A percentile compares a stretch with the other conserved stretches of the same genome.
phyloP scores from a whole-genome alignment of 768 basidiomycete species.

The Leucosporidium scottii region DNA sequence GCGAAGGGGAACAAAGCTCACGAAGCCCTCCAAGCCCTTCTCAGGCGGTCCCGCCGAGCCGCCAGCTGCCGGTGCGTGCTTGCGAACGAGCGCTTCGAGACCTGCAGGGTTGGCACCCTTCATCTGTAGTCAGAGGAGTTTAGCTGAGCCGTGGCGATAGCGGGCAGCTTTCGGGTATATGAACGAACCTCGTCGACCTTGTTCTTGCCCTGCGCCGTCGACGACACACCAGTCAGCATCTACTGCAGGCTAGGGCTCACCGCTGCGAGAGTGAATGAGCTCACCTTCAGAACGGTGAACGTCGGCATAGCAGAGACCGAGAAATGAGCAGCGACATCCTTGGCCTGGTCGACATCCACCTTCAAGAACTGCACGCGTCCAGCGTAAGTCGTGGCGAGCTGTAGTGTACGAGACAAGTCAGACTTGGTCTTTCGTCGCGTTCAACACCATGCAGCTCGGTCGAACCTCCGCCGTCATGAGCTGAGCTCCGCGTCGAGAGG shows the following conservation, averaged over 20 bases:
- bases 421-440: no score
- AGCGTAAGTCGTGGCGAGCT: constrained; percentile 35
- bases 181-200: constrained; percentile 22
- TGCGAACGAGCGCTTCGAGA: constrained; percentile 22
- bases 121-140: constrained; percentile 8
- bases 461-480: no score
- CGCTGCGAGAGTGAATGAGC: no score
- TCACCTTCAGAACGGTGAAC: constrained; percentile 35
- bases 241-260: no score
- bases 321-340: constrained; percentile 61
- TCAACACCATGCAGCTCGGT: no score
- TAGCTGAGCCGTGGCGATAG: background rate
- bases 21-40: constrained; percentile 35
- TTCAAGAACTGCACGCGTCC: constrained; percentile 62
- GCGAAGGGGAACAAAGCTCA: background rate
- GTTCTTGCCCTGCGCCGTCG: constrained; percentile 6
- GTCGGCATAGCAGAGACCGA: constrained; percentile 60
- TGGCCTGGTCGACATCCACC: constrained; percentile 56
- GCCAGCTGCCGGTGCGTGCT: constrained; percentile 25
- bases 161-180: no score
- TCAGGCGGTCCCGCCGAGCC: constrained; percentile 7
- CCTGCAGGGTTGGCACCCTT: constrained; percentile 35
- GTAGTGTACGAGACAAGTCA: no score
- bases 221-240: no score
- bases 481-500: constrained; percentile 54